phyloP scores from a whole-genome alignment of 2,329 filamentous ascomycete genomes.

The Thelonectria discophora region DNA sequence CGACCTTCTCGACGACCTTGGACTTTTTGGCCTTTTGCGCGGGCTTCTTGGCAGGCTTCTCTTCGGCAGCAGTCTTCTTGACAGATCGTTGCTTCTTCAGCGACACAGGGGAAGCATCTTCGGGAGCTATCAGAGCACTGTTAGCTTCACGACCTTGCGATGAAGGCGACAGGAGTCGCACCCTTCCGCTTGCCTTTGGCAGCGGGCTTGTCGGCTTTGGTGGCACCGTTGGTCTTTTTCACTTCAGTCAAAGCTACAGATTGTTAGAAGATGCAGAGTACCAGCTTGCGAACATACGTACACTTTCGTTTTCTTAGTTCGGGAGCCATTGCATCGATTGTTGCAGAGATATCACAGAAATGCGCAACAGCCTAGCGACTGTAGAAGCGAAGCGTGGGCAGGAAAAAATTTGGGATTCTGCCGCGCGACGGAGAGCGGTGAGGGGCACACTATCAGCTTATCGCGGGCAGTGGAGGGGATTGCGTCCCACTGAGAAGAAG shows the following conservation, averaged over 20 bases:
- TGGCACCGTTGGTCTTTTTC: conserved; percentile 44
- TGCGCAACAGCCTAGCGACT: conserved; percentile 32
- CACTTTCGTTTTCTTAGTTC: conserved; percentile 54
- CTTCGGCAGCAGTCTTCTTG: conserved; percentile 41
- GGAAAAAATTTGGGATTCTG: conserved; percentile 50
- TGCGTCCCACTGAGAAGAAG: conserved; percentile 5
- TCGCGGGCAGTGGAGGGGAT: conserved; percentile 29
- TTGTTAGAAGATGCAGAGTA: conserved; percentile 32
- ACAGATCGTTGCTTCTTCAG: conserved; percentile 57
- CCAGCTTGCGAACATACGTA: conserved; percentile 24
- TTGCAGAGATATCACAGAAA: conserved; percentile 24
- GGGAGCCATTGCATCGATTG: conserved; percentile 54
- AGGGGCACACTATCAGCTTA: conserved; percentile 40
- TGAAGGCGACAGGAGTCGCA: conserved; percentile 32
- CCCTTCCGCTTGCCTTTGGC: conserved; percentile 51
- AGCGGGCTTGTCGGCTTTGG: conserved; percentile 48
- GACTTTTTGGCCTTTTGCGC: conserved; percentile 44
- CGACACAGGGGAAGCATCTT: conserved; percentile 55
- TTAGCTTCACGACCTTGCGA: conserved; percentile 36
- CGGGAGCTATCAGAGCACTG: conserved; percentile 47
- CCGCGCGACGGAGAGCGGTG: conserved; percentile 46
- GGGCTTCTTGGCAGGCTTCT: conserved; percentile 47
- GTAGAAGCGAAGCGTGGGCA: conserved; percentile 15
- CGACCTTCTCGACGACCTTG: conserved; percentile 38
- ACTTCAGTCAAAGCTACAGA: conserved; percentile 40